Base-by-base conservation (phyloP, 345 rosid species). In the Pistacia integerrima region DNA sequence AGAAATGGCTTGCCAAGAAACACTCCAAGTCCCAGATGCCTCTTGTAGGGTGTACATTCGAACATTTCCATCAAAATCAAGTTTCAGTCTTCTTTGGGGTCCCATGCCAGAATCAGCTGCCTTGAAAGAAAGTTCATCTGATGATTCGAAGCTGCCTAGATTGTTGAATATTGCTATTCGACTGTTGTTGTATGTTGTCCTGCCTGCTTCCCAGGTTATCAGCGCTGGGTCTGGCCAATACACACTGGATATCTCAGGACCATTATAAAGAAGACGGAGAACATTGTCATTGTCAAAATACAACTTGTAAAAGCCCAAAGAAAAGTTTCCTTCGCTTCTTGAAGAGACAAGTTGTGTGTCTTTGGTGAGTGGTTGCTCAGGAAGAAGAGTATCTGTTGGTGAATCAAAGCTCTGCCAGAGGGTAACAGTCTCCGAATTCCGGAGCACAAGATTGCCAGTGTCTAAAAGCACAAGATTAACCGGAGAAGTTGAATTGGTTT, bases 381-480 rank as follows among this genome's bases (percentile, higher is more conserved):
- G 85, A 66, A 86, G 84, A 51, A 86, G 82, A 1, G 87, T 86
- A 44, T 84, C 78, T 0, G 84, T 86, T 0, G 89, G 87, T 10
- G 70, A 78, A 52, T 70, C 62, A 57, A 74, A 25, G 25, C 25
- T 25, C 25, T 25, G 25, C 25, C 25, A 25, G 25, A 25, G 25
- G 25, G 25, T 25, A 25, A 25, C 25, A 25, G 25, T 25, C 25
- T 25, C 25, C 0, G 25, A 25, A 25, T 25, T 25, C 25, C 25
- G 25, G 25, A 25, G 25, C 25, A 25, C 25, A 25, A 25, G 25
- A 25, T 82, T 85, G 25, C 86, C 86, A 5, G 75, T 64, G 74
- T 85, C 35, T 11, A 25, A 68, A 8, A 85, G 88, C 4, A 64
- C 33, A 30, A 82, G 68, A 28, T 49, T 11, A 46, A 18, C 10